Base-by-base conservation (phyloP, 345 rosid species). In the Tarenaya hassleriana region DNA sequence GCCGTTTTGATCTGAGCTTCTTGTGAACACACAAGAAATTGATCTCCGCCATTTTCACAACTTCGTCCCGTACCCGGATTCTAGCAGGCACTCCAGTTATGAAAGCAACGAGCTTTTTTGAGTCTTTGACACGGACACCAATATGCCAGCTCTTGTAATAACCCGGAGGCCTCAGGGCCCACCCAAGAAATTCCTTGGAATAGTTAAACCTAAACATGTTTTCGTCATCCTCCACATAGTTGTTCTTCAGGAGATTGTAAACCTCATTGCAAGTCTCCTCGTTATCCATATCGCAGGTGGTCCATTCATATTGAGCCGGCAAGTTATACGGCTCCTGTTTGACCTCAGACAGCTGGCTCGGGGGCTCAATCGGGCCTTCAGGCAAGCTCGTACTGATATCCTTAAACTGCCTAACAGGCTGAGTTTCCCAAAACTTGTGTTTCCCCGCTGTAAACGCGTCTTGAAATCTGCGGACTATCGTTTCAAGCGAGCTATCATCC, bases 21-120 rank as follows among this genome's bases (percentile, higher is more conserved):
- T 85, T 85, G 60, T 85, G 86, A 49, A 85, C 86, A 41, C 94
- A 84, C 62, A 84, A 67, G 70, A 81, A 81, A 63, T 77, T 84
- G 52, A 84, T 68, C 76, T 84, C 82, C 0, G 84, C 89, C 89
- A 79, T 82, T 48, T 73, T 79, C 45, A 82, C 75, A 40, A 79
- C 69, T 43, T 75, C 82, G 62, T 73, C 70, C 16, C 73, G 75
- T 37, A 76, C 82, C 75, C 84, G 66, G 44, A 85, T 77, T 66
- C 80, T 79, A 0, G 84, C 83, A 19, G 94, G 94, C 11, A 77
- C 60, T 31, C 86, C 94, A 4, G 84, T 79, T 40, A 85, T 85
- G 67, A 81, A 82, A 37, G 84, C 94, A 33, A 80, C 81, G 10
- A 85, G 83, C 66, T 69, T 77, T 73, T 75, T 76, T 3, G 89